Evolutionary conservation across 345 rosid species (phyloP), one percentile per base, ranked within the genome.

Genomic region (Pugionium cornutum): DNA sequence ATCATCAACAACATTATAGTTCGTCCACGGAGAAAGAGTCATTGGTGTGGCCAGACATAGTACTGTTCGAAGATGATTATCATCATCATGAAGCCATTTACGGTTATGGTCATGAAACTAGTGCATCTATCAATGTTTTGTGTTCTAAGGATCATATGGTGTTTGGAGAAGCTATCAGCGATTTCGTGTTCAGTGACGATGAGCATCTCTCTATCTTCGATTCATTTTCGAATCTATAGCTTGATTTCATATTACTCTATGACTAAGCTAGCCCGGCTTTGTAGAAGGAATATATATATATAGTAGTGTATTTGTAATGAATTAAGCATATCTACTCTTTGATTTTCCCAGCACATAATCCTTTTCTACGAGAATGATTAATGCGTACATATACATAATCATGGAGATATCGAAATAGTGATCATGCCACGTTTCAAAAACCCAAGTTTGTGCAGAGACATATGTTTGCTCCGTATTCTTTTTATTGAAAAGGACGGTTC

Each of bases 1-100:
- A 58, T 34, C 4, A 37, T 40, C 10, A 18, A 18, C 18, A 18
- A 18, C 18, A 18, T 18, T 18, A 60, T 60, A 63, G 52, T 44
- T 43, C 60, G 4, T 26, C 76, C 51, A 66, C n/a, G 5, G 61
- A 6, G 47, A 59, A 34, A 37, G 68, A 73, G 28, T 55, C 64
- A 51, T 26, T 58, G 31, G 72, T 73, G 47, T 73, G 77, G 77
- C 73, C 10, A 9, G 77, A 73, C 1, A 10, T 52, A 1, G 41
- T 58, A 6, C 46, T n/a, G 33, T 59, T 53, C 37, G 68, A 37
- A 66, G 72, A 60, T 26, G 52, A 73, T 37, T 48, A 69, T 33
- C 58, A 68, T 46, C 61, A 66, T 66, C 66, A 72, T 51, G 66
- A 56, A 7, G 53, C 36, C 4, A 4, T 46, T 45, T 62, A 62